A percentile compares a stretch with the other conserved stretches of the same genome.
Evolutionary conservation across 192 early-diverging fungal species (phyloP).

Genomic region (Podila minutissima): DNA sequence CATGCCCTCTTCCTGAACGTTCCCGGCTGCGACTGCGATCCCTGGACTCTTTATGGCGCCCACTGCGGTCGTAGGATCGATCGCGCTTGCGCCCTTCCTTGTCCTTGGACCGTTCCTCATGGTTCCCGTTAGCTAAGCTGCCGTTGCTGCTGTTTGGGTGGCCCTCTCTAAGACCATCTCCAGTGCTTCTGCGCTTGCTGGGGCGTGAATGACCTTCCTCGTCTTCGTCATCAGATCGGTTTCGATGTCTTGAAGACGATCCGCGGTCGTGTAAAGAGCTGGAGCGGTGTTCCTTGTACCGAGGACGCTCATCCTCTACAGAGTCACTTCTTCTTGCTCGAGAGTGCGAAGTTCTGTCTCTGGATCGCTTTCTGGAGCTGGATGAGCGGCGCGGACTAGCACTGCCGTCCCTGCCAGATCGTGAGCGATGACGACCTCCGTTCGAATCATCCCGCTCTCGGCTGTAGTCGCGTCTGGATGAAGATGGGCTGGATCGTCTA

Average conservation of each 20-base stretch:
- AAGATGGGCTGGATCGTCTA: constrained; percentile 59
- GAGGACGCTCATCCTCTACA: constrained; percentile 31
- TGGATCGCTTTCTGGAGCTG: constrained; percentile 23
- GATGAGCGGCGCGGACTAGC: constrained; percentile 20
- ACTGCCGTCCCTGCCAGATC: constrained; percentile 27
- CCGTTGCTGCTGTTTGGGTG: constrained; percentile 22
- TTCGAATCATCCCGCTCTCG: constrained; percentile 55
- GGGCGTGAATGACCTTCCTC: constrained; percentile 30
- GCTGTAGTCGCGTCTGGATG: constrained; percentile 66
- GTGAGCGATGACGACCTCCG: constrained; percentile 23
- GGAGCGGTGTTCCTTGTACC: constrained; percentile 44
- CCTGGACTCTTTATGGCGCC: constrained; percentile 34
- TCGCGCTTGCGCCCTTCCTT: constrained; percentile 48
- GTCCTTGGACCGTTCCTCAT: constrained; percentile 34
- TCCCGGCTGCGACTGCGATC: constrained; percentile 32
- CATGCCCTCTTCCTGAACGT: constrained; percentile 42
- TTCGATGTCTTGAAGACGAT: constrained; percentile 27
- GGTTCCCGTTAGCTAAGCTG: constrained; percentile 22
- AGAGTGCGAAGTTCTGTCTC: constrained; percentile 19
- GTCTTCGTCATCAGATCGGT: constrained; percentile 45
- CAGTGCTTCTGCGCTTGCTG: constrained; percentile 42
- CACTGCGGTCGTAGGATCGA: constrained; percentile 31
- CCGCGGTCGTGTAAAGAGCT: constrained; percentile 33
- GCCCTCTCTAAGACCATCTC: constrained; percentile 40
- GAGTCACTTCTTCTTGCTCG: constrained; percentile 33